These are phyloP conservation scores for Colletotrichum chrysophilum DNA, from an alignment of 2,329 filamentous ascomycete species.

Conservation along the genomic window DNA sequence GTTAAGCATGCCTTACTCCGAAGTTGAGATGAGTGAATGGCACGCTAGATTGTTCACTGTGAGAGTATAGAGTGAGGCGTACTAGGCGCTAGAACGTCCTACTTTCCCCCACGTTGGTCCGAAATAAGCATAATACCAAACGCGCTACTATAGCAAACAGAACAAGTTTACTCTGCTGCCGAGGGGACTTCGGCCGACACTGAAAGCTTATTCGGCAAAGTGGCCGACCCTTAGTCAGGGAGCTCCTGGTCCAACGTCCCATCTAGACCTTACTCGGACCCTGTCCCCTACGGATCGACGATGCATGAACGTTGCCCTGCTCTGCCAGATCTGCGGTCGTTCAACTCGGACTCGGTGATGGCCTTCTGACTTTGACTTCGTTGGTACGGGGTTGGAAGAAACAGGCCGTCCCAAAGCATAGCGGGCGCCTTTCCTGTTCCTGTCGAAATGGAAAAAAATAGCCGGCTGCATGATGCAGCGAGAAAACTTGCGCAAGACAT, in stretches of 20 bases:
- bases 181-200: not conserved
- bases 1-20: not conserved
- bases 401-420: not conserved
- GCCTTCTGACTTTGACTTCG: not conserved
- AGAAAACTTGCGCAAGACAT: not conserved
- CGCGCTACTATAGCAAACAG: not conserved
- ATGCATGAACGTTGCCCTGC: not conserved
- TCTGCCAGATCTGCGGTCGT: not conserved
- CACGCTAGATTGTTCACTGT: not conserved
- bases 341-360: not conserved
- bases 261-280: not conserved
- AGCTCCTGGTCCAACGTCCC: not conserved
- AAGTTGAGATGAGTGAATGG: not conserved
- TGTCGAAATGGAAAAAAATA: not conserved
- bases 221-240: not conserved
- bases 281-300: not conserved
- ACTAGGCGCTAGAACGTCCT: not conserved
- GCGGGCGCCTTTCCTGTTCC: not conserved
- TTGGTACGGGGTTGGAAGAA: not conserved
- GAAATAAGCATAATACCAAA: not conserved
- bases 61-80: not conserved
- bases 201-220: not conserved
- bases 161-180: not conserved
- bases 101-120: not conserved
- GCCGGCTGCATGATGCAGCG: not conserved